Evolutionary conservation across 1,139 yeast species (phyloP), one percentile per base, ranked within the genome.

Genomic region (Debaryomyces psychrophilus): DNA sequence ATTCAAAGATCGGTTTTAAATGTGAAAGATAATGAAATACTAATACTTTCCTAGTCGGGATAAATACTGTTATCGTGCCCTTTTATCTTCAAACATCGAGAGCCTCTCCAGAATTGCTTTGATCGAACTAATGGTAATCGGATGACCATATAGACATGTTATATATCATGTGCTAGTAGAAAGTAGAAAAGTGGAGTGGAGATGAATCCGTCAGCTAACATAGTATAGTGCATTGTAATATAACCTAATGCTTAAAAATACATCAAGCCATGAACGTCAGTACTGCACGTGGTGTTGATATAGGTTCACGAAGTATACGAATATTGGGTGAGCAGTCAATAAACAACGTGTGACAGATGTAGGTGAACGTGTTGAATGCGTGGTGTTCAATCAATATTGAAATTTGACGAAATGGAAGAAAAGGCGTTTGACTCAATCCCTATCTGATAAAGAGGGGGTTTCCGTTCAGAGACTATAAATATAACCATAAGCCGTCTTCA

Each of bases 31-130:
- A 6, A n/a, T 29, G 34, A 12, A 29, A 12, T 3, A 29, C 28
- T 22, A 20, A 35, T 35, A 18, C 26, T 38, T 37, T 38, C 41
- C 41, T 20, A 17, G 28, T 28, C 22, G 26, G 34, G 41, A 29
- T 11, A 35, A 35, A 23, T 9, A 6, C n/a, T 33, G 25, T 17
- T 14, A 12, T 33, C 11, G 22, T 20, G 11, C 12, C 12, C 28
- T 5, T 8, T 4, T 8, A 26, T 8, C 12, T 5, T n/a, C 28
- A 26, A 26, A 26, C 8, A 4, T 5, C 5, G 22, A 5, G 22
- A 20, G 22, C 22, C n/a, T n/a, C n/a, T n/a, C n/a, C n/a, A n/a
- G n/a, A n/a, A n/a, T n/a, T n/a, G n/a, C n/a, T n/a, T n/a, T n/a
- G n/a, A n/a, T n/a, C n/a, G n/a, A n/a, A n/a, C n/a, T n/a, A n/a